Base-by-base conservation (phyloP, 257 asterid genomes). In the Nicotiana tomentosiformis region DNA sequence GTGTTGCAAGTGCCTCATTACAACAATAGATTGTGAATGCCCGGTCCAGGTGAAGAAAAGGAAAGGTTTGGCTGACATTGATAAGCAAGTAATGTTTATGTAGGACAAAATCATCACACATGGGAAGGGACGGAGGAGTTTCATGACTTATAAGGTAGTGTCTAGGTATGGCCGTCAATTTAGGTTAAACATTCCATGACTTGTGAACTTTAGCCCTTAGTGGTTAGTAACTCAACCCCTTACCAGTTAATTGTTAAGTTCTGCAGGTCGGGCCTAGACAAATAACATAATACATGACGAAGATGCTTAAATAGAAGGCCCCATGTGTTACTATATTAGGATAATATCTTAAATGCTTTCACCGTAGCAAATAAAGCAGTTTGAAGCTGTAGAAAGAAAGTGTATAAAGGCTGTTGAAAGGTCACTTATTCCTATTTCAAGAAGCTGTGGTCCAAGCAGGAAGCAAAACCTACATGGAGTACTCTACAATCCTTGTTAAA, bases 211-310 rank as follows among this genome's bases (percentile, higher is more conserved):
- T 70, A 70, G 56, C 37, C 78, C 78, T 33, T 70, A 43, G 58
- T 70, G 35, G 7, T 70, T 70, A 20, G 43, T 10, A 30, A 65
- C 70, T 65, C 39, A 65, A 70, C 33, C 58, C 77, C 23, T 70
- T 57, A 70, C 78, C 78, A 43, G 0, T 70, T 49, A 70, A 70
- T 70, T 70, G 58, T 70, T 20, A 18, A 43, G 60, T 51, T 20
- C 58, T 70, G 78, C 78, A 70, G 37, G 60, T 70, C 78, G 49
- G 35, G 58, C 58, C 78, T n/a, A 43, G 35, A 70, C 23, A 70
- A 70, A 26, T 43, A 43, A 11, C 60, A 43, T 70, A 43, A 70
- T 70, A 70, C 78, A 11, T 1, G 58, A 43, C 10, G 58, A 33
- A 70, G 46, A 39, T 51, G 12, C 33, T 20, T 70, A 3, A 70